A percentile compares a stretch with the other conserved stretches of the same genome.
These are phyloP conservation scores for Limnanthes douglasii DNA, from an alignment of 345 rosid genomes.

Conservation along the genomic window DNA sequence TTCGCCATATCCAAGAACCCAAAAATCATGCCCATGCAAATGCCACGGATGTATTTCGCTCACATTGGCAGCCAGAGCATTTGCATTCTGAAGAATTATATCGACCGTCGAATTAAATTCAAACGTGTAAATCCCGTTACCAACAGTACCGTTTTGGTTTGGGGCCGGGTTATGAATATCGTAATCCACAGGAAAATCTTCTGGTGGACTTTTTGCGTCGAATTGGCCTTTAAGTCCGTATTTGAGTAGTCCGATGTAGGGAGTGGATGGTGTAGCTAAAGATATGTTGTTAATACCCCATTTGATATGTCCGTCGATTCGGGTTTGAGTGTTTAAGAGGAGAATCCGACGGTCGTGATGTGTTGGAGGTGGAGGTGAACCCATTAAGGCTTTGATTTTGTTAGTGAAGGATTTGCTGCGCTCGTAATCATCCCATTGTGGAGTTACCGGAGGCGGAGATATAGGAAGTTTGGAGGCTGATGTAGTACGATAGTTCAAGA, in stretches of 20 bases:
- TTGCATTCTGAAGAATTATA: conserved; percentile 63
- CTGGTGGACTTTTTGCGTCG: conserved; percentile 25
- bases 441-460: conserved; percentile 36
- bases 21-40: conserved; percentile 74
- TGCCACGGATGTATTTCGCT: conserved; percentile 90
- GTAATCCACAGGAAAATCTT: conserved; percentile 9
- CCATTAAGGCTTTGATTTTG: conserved; percentile 19
- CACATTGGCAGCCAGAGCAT: conserved; percentile 10
- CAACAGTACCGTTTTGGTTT: conserved; percentile 30
- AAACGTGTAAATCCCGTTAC: conserved; percentile 35
- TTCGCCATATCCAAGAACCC: conserved; percentile 73
- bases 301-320: conserved; percentile 16
- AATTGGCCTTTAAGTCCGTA: conserved; percentile 18
- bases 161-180: conserved; percentile 31
- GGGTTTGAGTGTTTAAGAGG: conserved; percentile 66
- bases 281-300: conserved; percentile 78
- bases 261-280: conserved; percentile 38
- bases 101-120: conserved; percentile 32
- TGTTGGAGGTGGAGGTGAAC: conserved; percentile 26
- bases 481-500: conserved; percentile 27
- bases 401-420: conserved; percentile 33
- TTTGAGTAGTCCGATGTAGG: conserved; percentile 54
- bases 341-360: conserved; percentile 19
- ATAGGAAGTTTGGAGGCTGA: conserved; percentile 19
- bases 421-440: conserved; percentile 40